Base-by-base conservation (phyloP, 306 rosid species). In the Vigna radiata region DNA sequence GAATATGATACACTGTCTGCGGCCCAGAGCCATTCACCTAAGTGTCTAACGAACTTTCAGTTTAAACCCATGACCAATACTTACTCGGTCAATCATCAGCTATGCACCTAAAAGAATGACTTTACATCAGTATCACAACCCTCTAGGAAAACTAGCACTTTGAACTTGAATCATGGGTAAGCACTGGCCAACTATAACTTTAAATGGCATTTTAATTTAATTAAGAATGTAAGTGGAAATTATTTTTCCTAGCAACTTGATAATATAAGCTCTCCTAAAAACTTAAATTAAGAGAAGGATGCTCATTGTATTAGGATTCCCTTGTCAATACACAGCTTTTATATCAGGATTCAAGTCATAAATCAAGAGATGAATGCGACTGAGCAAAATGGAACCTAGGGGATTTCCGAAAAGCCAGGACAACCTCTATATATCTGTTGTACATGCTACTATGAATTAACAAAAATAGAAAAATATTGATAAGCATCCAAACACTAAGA, bases 191-290 rank as follows among this genome's bases (percentile, higher is more conserved):
- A 50, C 29, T 6, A 16, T 12, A 13, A 17, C 37, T 58, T 25
- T 16, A 25, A 58, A 13, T 23, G 8, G 27, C 13, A 23, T 56
- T 58, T 23, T 58, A 25, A 58, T 58, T 23, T 25, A 58, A 25
- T 58, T 58, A 73, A 43, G 56, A 43, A 43, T 43, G 31, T 55
- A 73, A 25, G 44, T 16, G 58, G 29, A 36, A 41, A 41, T 25
- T 39, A 25, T 36, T 19, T 37, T 52, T 16, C 49, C 65, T 55
- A 21, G 5, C 33, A 17, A 17, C 75, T 52, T 52, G 49, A 16
- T 52, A 33, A 58, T 70, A n/a, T 29, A 70, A n/a, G 12, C 60
- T 70, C 17, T 73, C 47, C 8, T 27, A 27, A 25, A 56, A 43
- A 29, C 23, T 25, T 59, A 29, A 59, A 59, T 59, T 59, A 27